These are phyloP conservation scores for Colletotrichum nymphaeae DNA, from an alignment of 2,329 filamentous ascomycete genomes.

Conservation along the genomic window DNA sequence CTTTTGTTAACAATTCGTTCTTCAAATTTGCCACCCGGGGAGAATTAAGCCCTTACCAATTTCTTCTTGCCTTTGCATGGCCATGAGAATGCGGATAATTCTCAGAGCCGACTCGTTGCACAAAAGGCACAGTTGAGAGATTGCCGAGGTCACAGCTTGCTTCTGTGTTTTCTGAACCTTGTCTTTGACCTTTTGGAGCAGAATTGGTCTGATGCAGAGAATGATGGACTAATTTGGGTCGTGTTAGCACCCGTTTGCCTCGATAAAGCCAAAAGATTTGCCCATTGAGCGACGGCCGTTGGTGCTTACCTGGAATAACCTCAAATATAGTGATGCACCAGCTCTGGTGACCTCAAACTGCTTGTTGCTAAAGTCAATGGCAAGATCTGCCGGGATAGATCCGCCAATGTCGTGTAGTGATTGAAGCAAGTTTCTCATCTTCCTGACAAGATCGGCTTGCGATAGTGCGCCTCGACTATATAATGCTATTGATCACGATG, in stretches of 20 bases:
- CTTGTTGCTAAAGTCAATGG: constrained; percentile 40
- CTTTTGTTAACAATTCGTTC: neutral
- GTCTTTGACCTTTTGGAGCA: constrained; percentile 44
- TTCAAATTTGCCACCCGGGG: neutral
- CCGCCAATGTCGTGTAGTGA: constrained; percentile 39
- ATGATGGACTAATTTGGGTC: constrained; percentile 41
- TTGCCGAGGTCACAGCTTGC: constrained; percentile 35
- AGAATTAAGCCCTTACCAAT: constrained; percentile 32
- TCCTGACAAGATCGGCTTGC: constrained; percentile 41
- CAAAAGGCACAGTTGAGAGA: constrained; percentile 38
- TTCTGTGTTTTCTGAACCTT: constrained; percentile 39
- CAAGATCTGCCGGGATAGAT: constrained; percentile 40
- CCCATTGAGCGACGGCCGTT: neutral
- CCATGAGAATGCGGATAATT: constrained; percentile 40
- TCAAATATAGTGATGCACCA: constrained; percentile 42
- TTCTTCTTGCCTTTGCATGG: constrained; percentile 38
- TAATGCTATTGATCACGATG: constrained; percentile 32
- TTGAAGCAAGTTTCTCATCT: constrained; percentile 38
- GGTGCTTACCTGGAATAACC: constrained; percentile 40
- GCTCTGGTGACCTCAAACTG: constrained; percentile 39
- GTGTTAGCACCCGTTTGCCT: neutral
- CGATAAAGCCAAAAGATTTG: neutral
- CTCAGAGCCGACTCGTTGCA: constrained; percentile 43
- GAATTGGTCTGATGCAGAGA: constrained; percentile 42
- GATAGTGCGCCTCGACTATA: constrained; percentile 41